A percentile compares a stretch with the other conserved stretches of the same genome.
Conservation (phyloP, 306 rosid species). For the Ceratonia siliqua region DNA sequence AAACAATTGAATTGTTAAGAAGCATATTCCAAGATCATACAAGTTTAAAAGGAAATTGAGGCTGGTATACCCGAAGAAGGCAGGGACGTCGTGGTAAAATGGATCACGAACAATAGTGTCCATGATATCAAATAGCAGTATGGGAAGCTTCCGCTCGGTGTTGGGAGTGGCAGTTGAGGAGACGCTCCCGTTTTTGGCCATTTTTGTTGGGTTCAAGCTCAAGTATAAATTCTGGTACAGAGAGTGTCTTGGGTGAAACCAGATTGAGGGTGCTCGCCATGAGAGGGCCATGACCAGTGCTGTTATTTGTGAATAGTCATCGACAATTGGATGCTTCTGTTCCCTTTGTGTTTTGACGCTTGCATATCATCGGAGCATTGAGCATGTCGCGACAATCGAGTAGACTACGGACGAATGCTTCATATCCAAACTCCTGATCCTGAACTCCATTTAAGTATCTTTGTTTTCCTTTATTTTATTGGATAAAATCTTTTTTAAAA, state of each 20-base stretch:
- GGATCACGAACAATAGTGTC: slow-evolving; percentile 96
- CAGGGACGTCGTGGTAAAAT: slow-evolving; percentile 78
- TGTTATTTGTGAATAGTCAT: not conserved
- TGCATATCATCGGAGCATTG: too few relatives aligned
- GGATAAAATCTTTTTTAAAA: too few relatives aligned
- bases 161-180: slow-evolving; percentile 14
- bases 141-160: slow-evolving; percentile 58
- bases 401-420: too few relatives aligned
- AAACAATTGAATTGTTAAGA: not conserved
- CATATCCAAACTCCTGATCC: too few relatives aligned
- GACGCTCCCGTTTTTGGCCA: slow-evolving; percentile 20
- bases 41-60: not conserved
- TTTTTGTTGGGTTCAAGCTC: not conserved
- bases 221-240: not conserved
- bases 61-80: slow-evolving; percentile 68
- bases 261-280: not conserved
- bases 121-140: slow-evolving; percentile 92
- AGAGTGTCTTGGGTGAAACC: not conserved
- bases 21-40: not conserved
- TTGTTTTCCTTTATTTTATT: too few relatives aligned
- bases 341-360: not conserved
- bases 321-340: not conserved
- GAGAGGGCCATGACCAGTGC: not conserved
- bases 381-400: too few relatives aligned
- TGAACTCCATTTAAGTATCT: too few relatives aligned